phyloP scores from a whole-genome alignment of 257 asterid genomes.

The Lantana camara region DNA sequence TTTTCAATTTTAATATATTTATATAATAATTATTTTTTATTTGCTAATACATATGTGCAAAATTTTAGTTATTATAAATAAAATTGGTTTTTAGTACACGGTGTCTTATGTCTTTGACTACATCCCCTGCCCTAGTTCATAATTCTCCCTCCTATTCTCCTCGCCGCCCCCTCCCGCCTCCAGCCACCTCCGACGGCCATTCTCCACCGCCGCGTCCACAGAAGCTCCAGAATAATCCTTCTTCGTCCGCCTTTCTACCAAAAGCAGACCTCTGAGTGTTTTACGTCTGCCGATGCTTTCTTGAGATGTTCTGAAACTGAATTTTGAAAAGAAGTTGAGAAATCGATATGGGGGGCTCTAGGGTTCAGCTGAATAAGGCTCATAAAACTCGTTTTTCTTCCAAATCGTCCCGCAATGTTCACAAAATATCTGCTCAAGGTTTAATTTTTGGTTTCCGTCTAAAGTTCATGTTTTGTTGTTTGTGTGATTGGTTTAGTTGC shows the following conservation, averaged over 20 bases:
- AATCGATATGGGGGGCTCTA: slow-evolving; percentile 67
- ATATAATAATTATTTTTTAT: too few relatives aligned
- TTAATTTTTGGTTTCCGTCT: background rate
- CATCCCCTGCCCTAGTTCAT: background rate
- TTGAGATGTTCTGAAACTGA: background rate
- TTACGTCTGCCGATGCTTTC: background rate
- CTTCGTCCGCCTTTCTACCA: background rate
- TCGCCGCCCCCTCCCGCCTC: background rate
- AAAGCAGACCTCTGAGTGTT: too few relatives aligned
- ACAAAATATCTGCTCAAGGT: slow-evolving; percentile 80
- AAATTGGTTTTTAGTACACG: too few relatives aligned
- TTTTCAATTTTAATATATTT: too few relatives aligned
- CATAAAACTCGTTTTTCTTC: slow-evolving; percentile 86
- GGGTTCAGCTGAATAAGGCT: slow-evolving; percentile 67
- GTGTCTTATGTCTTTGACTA: too few relatives aligned
- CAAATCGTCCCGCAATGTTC: slow-evolving; percentile 83
- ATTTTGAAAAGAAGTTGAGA: background rate
- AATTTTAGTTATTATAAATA: too few relatives aligned
- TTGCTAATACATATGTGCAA: too few relatives aligned
- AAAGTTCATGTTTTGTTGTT: background rate
- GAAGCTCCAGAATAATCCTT: background rate
- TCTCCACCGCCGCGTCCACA: too few relatives aligned
- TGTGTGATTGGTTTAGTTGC: background rate
- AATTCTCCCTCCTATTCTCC: background rate
- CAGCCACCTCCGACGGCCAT: background rate